These are phyloP conservation scores for Aspergillus sp. DNA, from an alignment of 2,329 filamentous ascomycete species.

Conservation along the genomic window DNA sequence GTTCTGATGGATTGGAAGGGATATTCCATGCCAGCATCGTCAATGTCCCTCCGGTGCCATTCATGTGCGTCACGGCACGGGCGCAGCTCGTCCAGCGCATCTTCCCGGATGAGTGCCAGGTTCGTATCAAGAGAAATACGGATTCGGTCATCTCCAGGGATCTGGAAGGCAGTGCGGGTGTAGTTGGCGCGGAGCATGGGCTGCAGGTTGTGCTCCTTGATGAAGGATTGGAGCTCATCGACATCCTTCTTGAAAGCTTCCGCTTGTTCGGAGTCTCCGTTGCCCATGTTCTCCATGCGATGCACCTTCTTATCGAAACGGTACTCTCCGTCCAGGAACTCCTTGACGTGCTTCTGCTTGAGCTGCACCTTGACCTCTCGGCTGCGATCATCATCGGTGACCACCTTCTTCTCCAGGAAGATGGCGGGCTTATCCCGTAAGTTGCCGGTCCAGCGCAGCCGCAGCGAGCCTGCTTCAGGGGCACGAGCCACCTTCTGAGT, in stretches of 20 bases:
- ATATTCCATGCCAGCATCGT: slow-evolving; percentile 77
- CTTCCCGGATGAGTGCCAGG: slow-evolving; percentile 78
- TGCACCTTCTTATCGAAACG: slow-evolving; percentile 86
- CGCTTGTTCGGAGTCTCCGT: slow-evolving; percentile 66
- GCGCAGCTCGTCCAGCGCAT: slow-evolving; percentile 74
- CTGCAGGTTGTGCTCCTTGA: slow-evolving; percentile 74
- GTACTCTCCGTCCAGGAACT: slow-evolving; percentile 84
- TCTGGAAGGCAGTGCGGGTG: slow-evolving; percentile 92
- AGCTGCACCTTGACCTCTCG: slow-evolving; percentile 79
- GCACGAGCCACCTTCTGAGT: slow-evolving; percentile 77
- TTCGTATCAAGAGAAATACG: slow-evolving; percentile 92
- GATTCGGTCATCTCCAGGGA: slow-evolving; percentile 85
- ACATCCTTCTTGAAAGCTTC: slow-evolving; percentile 72
- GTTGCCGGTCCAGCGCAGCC: slow-evolving; percentile 89
- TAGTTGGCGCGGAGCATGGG: slow-evolving; percentile 92
- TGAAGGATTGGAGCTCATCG: slow-evolving; percentile 75
- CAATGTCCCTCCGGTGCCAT: slow-evolving; percentile 92
- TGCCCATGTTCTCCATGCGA: slow-evolving; percentile 78
- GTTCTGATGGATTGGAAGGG: slow-evolving; percentile 86
- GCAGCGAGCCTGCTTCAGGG: slow-evolving; percentile 75
- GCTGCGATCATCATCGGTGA: slow-evolving; percentile 73
- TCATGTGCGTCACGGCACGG: slow-evolving; percentile 84
- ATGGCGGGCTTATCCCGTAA: slow-evolving; percentile 77
- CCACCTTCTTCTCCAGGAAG: slow-evolving; percentile 83
- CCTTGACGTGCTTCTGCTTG: slow-evolving; percentile 91